Percentiles rank a stretch among this genome's conserved stretches.
Conservation (phyloP, 257 asterid species). For the Ballota nigra region DNA sequence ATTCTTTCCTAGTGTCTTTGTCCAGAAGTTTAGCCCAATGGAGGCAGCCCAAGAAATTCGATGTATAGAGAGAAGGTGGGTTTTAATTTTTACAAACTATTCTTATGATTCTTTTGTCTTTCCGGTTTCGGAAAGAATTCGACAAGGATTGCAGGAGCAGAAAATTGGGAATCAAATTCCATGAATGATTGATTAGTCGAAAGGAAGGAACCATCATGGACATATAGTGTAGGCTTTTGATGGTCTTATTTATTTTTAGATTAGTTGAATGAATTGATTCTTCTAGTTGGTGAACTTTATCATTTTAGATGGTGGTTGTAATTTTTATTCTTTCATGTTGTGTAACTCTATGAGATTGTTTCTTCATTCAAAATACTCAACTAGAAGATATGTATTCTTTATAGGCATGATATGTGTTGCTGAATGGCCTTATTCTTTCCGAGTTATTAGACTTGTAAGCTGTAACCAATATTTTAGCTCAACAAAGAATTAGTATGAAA, state of each 20-base stretch:
- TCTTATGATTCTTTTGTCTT: constrained; percentile 36
- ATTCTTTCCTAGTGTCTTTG: constrained; percentile 58
- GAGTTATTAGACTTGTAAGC: too few relatives aligned
- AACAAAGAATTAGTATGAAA: too few relatives aligned
- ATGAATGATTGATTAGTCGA: constrained; percentile 21
- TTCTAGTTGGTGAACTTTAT: constrained; percentile 25
- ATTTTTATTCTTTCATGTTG: too few relatives aligned
- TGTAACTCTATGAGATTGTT: constrained; percentile 15
- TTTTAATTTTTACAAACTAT: constrained; percentile 20
- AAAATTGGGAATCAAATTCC: constrained; percentile 14
- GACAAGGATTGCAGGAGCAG: constrained; percentile 29
- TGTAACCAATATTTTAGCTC: too few relatives aligned
- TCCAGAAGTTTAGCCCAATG: constrained; percentile 61
- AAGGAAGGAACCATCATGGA: constrained; percentile 16
- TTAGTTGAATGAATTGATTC: constrained; percentile 37
- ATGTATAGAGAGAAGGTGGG: constrained; percentile 38
- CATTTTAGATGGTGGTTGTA: too few relatives aligned
- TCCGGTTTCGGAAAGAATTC: constrained; percentile 19
- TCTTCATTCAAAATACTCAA: constrained; percentile 22
- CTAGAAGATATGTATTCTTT: constrained; percentile 14
- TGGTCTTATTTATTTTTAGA: constrained; percentile 11
- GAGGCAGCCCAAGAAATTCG: constrained; percentile 78
- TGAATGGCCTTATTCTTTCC: background rate
- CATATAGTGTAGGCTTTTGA: constrained; percentile 22
- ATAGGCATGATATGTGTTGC: background rate